phyloP scores from a whole-genome alignment of 768 basidiomycete genomes.

The Rossbeevera mucosa region DNA sequence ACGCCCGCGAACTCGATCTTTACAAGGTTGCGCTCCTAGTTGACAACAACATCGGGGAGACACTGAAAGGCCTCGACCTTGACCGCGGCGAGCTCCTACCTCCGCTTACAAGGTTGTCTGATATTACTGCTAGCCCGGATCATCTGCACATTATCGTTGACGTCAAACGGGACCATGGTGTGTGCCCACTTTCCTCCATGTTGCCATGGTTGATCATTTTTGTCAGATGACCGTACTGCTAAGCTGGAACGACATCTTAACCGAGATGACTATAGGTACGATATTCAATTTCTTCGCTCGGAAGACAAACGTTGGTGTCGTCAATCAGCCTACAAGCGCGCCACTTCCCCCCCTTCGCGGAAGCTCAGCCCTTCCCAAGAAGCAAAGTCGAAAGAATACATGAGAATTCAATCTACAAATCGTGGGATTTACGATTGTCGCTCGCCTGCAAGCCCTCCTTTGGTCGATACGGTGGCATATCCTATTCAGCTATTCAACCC shows the following conservation, averaged over 20 bases:
- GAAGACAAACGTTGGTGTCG: background rate
- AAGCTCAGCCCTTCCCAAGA: slow-evolving; percentile 6
- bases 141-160: no score
- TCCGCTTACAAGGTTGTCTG: no score
- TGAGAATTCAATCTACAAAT: background rate
- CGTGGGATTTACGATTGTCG: slow-evolving; percentile 13
- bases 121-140: no score
- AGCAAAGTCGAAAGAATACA: slow-evolving; percentile 10
- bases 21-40: no score
- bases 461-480: slow-evolving; percentile 10
- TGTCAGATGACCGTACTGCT: background rate
- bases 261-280: background rate
- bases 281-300: background rate
- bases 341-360: background rate
- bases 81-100: no score
- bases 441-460: background rate
- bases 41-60: no score
- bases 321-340: background rate
- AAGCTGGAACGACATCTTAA: background rate
- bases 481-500: slow-evolving; percentile 19
- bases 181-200: background rate
- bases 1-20: no score
- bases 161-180: background rate
- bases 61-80: no score
- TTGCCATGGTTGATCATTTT: background rate